These are phyloP conservation scores for Colletotrichum melonis DNA, from an alignment of 2,329 filamentous ascomycete species.

Conservation along the genomic window DNA sequence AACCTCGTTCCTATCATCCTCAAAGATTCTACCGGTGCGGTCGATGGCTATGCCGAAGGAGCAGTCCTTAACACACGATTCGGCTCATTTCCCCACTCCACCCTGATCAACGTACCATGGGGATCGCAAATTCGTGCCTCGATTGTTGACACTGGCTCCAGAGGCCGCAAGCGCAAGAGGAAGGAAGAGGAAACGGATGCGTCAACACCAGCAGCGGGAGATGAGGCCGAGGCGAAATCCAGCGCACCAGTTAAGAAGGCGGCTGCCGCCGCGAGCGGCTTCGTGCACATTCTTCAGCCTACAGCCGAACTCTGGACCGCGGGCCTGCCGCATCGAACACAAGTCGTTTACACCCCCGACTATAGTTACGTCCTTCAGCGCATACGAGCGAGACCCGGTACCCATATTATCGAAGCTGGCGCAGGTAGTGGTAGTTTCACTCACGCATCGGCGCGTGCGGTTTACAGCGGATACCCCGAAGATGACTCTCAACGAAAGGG, in stretches of 20 bases:
- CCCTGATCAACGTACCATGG: conserved; percentile 83
- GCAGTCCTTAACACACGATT: conserved; percentile 92
- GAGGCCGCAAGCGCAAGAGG: conserved; percentile 76
- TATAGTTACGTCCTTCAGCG: conserved; percentile 87
- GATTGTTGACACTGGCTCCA: conserved; percentile 89
- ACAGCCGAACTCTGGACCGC: conserved; percentile 87
- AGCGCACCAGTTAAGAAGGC: conserved; percentile 56
- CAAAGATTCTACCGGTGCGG: conserved; percentile 67
- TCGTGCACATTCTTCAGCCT: conserved; percentile 81
- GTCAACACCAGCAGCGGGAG: conserved; percentile 41
- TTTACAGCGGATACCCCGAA: conserved; percentile 77
- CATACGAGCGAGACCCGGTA: conserved; percentile 78
- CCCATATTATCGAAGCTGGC: conserved; percentile 81
- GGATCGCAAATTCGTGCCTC: conserved; percentile 92
- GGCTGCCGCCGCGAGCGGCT: conserved; percentile 71
- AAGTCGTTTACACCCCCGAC: conserved; percentile 88
- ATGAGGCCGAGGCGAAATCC: conserved; percentile 47
- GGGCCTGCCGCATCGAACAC: conserved; percentile 83
- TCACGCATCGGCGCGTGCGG: conserved; percentile 79
- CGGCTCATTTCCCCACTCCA: conserved; percentile 87
- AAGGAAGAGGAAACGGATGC: conserved; percentile 53
- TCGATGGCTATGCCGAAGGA: conserved; percentile 80
- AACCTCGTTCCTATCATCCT: conserved; percentile 82
- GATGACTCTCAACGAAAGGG: conserved; percentile 61
- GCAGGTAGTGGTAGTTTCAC: conserved; percentile 88